These are phyloP conservation scores for Penicillium subrubescens DNA, from an alignment of 495 filamentous ascomycete species.

Conservation along the genomic window DNA sequence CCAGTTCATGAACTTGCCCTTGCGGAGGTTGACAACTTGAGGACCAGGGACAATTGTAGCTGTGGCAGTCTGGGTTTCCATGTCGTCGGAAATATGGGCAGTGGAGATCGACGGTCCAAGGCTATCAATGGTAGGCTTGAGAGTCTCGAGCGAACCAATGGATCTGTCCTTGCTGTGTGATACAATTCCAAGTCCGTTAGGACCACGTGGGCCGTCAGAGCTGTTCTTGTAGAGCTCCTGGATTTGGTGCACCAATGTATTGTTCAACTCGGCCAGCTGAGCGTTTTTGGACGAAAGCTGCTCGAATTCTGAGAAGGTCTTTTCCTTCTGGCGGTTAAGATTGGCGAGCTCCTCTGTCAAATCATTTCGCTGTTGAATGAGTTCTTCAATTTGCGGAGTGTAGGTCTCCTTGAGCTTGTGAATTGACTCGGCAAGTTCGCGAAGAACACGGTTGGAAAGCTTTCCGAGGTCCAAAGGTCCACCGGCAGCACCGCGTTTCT, in stretches of 20 bases:
- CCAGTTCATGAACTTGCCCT: slow-evolving; percentile 92
- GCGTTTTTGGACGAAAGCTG: slow-evolving; percentile 90
- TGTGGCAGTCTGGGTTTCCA: slow-evolving; percentile 64
- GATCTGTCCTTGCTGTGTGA: slow-evolving; percentile 73
- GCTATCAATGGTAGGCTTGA: slow-evolving; percentile 52
- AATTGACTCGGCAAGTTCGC: slow-evolving; percentile 84
- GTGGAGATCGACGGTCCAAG: slow-evolving; percentile 54
- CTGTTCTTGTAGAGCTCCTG: slow-evolving; percentile 88
- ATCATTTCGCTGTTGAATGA: slow-evolving; percentile 80
- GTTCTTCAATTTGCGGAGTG: slow-evolving; percentile 75
- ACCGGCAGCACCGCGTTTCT: slow-evolving; percentile 60
- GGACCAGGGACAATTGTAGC: slow-evolving; percentile 74
- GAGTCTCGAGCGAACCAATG: slow-evolving; percentile 61
- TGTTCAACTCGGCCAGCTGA: slow-evolving; percentile 91
- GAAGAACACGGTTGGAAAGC: slow-evolving; percentile 80
- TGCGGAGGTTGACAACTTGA: slow-evolving; percentile 88
- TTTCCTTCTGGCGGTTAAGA: slow-evolving; percentile 80
- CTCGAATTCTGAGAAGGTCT: slow-evolving; percentile 92
- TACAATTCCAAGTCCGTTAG: slow-evolving; percentile 79
- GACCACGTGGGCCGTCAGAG: slow-evolving; percentile 55
- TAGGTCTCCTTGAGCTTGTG: slow-evolving; percentile 83
- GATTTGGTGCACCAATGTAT: slow-evolving; percentile 89
- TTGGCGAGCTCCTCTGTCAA: slow-evolving; percentile 79
- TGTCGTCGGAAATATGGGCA: slow-evolving; percentile 64
- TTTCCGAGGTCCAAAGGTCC: slow-evolving; percentile 71